These are phyloP conservation scores for Russula ochroleuca DNA, from an alignment of 768 basidiomycete genomes.

Conservation along the genomic window DNA sequence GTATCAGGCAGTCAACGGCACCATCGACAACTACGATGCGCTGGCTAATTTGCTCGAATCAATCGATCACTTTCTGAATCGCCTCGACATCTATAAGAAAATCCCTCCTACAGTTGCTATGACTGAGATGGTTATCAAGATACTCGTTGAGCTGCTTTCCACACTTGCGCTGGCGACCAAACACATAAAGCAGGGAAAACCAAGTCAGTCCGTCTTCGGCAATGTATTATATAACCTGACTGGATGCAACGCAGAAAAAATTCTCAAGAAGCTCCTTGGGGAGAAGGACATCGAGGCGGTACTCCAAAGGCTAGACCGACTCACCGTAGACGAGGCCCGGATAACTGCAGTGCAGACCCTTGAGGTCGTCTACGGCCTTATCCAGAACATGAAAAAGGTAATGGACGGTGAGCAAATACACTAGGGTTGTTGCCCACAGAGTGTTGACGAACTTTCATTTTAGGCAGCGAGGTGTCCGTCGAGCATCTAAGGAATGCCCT, in stretches of 20 bases:
- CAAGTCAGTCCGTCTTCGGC: not conserved
- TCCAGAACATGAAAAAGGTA: no score
- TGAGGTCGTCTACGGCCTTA: no score
- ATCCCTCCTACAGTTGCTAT: not conserved
- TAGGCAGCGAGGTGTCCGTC: not conserved
- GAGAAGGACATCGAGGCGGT: no score
- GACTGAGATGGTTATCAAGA: no score
- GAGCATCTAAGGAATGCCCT: not conserved
- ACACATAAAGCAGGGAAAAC: not conserved
- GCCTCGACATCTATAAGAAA: not conserved
- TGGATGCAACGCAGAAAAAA: not conserved
- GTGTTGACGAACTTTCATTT: not conserved
- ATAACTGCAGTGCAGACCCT: no score
- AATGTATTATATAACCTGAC: not conserved
- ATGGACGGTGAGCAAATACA: no score
- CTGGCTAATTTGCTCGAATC: not conserved
- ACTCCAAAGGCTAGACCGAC: no score
- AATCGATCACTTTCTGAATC: not conserved
- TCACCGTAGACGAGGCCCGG: no score
- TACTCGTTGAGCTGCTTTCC: no score
- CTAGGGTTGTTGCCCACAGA: not conserved
- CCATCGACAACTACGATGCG: not conserved
- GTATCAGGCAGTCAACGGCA: no score
- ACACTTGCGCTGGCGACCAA: not conserved
- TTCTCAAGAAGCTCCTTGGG: no score